Base-by-base conservation (phyloP, 345 rosid species). In the Syzygium oleosum region DNA sequence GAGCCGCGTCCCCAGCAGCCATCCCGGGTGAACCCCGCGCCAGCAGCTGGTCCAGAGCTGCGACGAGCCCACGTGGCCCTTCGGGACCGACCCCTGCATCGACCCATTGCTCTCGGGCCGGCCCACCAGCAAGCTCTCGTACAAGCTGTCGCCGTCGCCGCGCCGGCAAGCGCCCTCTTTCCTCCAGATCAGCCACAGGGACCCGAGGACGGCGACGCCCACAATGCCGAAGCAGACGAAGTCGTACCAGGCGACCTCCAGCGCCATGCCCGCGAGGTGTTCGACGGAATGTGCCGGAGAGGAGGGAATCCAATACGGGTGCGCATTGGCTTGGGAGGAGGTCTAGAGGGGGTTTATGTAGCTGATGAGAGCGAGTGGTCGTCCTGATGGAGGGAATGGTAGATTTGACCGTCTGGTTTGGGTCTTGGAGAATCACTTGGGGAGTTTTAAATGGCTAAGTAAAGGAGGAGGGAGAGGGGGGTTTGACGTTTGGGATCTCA, bases 21-120 rank as follows among this genome's bases (percentile, higher is more conserved):
- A 96, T 1, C 93, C 95, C 6, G 99, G 99, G 87, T 95, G 97
- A 86, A 97, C 54, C 73, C 93, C 91, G 87, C 88, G 94, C 99
- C 99, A 97, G 89, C 98, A 97, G 84, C 95, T 94, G 86, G 90
- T 92, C 99, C 99, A 95, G 29, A 95, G 89, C 87, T 88, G 95
- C 89, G 91, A 52, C 49, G 94, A 87, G 38, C 92, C 94, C 54
- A 94, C 90, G 27, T 93, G 93, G 87, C 91, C 91, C 52, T 5
- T 68, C 6, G 93, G 92, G 52, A 89, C 55, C 17, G 90, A 87
- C 16, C 85, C 90, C n/a, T 86, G 87, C 22, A 87, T 87, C 34
- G 86, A 89, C 84, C 91, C 88, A 16, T 86, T 54, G 55, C 46
- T 51, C 52, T 91, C 94, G 9, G 90, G 80, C n/a, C 90, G 88